phyloP scores from a whole-genome alignment of 1,284 basidiomycete species.

The Malassezia sp. region DNA sequence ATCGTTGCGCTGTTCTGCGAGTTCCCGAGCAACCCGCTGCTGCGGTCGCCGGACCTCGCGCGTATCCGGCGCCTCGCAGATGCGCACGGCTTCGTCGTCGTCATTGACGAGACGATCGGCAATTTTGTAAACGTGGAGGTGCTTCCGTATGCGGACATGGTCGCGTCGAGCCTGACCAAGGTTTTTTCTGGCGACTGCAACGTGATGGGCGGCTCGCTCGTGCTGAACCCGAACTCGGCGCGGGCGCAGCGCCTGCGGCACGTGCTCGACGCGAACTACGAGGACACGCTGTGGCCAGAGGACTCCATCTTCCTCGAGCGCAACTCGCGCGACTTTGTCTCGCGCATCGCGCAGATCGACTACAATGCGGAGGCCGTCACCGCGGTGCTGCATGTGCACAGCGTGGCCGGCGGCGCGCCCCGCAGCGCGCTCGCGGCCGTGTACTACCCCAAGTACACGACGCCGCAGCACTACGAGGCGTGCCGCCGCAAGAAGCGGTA shows the following conservation, averaged over 20 bases:
- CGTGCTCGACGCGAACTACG: constrained; percentile 58
- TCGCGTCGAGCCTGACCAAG: constrained; percentile 88
- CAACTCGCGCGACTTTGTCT: constrained; percentile 82
- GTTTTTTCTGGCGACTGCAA: constrained; percentile 90
- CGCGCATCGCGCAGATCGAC: constrained; percentile 68
- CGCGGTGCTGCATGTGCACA: constrained; percentile 54
- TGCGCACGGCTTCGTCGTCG: constrained; percentile 72
- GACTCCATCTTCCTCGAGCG: constrained; percentile 96
- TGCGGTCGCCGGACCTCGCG: constrained; percentile 70
- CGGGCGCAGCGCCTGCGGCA: constrained; percentile 60
- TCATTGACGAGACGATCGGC: constrained; percentile 91
- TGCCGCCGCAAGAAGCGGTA: constrained; percentile 52
- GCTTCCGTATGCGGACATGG: constrained; percentile 74
- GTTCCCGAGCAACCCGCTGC: constrained; percentile 85
- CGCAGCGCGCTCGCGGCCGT: constrained; percentile 63
- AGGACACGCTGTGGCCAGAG: constrained; percentile 79
- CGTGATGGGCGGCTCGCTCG: constrained; percentile 73
- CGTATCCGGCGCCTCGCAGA: constrained; percentile 71
- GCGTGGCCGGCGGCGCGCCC: constrained; percentile 28
- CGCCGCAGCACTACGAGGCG: constrained; percentile 61
- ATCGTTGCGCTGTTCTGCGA: constrained; percentile 58
- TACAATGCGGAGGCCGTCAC: constrained; percentile 71
- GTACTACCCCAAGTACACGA: constrained; percentile 78
- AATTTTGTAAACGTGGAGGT: constrained; percentile 94
- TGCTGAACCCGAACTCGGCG: constrained; percentile 64